Evolutionary conservation across 2,329 filamentous ascomycete genomes (phyloP).

Genomic region (Karstenula rhodostoma): DNA sequence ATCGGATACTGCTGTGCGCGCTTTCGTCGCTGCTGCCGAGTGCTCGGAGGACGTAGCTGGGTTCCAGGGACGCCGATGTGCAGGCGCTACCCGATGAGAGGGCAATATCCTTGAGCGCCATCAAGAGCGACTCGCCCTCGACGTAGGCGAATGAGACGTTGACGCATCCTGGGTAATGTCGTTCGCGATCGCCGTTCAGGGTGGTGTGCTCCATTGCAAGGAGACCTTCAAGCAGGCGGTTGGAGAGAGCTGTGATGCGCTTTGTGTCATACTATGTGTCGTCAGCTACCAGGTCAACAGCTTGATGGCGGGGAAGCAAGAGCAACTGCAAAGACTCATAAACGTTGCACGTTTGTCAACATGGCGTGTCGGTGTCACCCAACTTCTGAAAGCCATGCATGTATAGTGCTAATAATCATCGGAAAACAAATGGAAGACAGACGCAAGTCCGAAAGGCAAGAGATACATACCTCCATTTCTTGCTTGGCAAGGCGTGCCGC

Average conservation of each 20-base stretch:
- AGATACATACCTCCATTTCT: conserved; percentile 81
- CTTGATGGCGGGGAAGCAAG: neutral
- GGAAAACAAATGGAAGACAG: conserved; percentile 29
- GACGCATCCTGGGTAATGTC: conserved; percentile 94
- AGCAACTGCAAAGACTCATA: conserved; percentile 59
- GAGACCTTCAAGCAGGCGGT: conserved; percentile 82
- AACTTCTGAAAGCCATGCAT: conserved; percentile 88
- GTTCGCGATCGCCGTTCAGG: conserved; percentile 83
- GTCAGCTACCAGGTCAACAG: conserved; percentile 23
- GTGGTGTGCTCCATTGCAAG: conserved; percentile 89
- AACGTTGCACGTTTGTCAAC: conserved; percentile 69
- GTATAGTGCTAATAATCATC: conserved; percentile 84
- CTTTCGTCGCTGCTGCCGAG: conserved; percentile 97
- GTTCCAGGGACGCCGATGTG: conserved; percentile 95
- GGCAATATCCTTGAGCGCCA: conserved; percentile 98
- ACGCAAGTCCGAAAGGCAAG: conserved; percentile 16
- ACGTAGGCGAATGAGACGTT: conserved; percentile 99
- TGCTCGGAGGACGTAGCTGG: conserved; percentile 93
- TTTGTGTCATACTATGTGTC: conserved; percentile 82
- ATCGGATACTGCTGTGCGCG: conserved; percentile 96
- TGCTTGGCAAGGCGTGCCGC: conserved; percentile 90
- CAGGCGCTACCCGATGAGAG: conserved; percentile 96
- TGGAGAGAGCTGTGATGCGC: conserved; percentile 82
- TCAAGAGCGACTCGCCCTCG: conserved; percentile 95
- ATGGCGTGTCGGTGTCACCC: conserved; percentile 48